Percentiles rank a stretch among this genome's conserved stretches.
phyloP scores from a whole-genome alignment of 1,139 yeast species.

The Lodderomyces beijingensis region DNA sequence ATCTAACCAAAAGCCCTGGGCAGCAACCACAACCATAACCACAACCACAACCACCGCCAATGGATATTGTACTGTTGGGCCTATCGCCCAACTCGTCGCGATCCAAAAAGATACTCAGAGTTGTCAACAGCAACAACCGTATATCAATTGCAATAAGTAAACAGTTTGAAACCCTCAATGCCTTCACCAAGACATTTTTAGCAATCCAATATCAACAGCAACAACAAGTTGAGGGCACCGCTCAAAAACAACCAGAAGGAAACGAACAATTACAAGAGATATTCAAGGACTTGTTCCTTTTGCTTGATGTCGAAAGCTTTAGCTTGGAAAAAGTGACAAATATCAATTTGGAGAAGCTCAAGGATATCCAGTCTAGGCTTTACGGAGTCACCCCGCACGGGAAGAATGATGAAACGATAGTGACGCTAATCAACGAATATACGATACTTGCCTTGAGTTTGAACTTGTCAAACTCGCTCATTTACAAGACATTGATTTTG shows the following conservation, averaged over 20 bases:
- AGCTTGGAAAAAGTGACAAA: slow-evolving; percentile 15
- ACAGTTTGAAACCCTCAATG: slow-evolving; percentile 11
- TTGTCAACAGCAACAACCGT: slow-evolving; percentile 14
- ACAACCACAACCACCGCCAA: too few relatives aligned
- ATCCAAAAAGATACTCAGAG: slow-evolving; percentile 10
- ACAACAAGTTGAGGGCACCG: slow-evolving; percentile 13
- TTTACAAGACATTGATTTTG: slow-evolving; percentile 31
- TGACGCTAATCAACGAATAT: slow-evolving; percentile 22
- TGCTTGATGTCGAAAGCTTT: slow-evolving; percentile 23
- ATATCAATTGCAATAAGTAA: slow-evolving; percentile 11
- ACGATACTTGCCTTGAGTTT: slow-evolving; percentile 22
- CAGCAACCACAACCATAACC: too few relatives aligned
- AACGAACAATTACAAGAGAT: slow-evolving; percentile 22
- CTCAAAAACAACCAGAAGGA: slow-evolving; percentile 6
- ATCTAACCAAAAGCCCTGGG: too few relatives aligned
- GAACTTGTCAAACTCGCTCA: slow-evolving; percentile 30
- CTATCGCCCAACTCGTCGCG: slow-evolving; percentile 10
- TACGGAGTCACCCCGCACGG: slow-evolving; percentile 1
- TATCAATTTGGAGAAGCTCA: slow-evolving; percentile 15
- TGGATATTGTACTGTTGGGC: slow-evolving; percentile 15
- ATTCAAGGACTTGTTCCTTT: slow-evolving; percentile 23
- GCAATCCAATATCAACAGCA: slow-evolving; percentile 7
- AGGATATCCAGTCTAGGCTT: slow-evolving; percentile 11
- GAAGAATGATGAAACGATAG: slow-evolving; percentile 7
- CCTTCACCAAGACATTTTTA: slow-evolving; percentile 12